Evolutionary conservation across 1,284 basidiomycete genomes (phyloP), one percentile per base, ranked within the genome.

Genomic region (Malassezia cuniculi): DNA sequence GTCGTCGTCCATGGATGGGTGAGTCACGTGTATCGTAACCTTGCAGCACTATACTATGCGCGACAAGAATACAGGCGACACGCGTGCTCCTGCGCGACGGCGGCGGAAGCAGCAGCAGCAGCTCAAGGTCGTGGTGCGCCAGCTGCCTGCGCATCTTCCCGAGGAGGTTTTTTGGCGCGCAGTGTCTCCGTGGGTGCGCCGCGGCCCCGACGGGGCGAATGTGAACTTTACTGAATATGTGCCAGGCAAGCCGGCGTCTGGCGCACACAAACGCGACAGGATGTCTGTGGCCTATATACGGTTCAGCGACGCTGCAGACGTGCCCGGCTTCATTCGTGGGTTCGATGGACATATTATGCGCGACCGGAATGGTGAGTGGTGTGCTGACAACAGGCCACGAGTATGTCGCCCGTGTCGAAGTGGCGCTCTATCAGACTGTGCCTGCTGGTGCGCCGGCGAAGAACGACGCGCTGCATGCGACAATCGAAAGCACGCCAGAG

Each of bases 131-230:
- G 76, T 94, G 51, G 79, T 95, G 16, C 78, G 89, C 21, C 72
- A 85, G 17, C 73, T 95, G 6, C 90, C 90, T 1, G 82, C 89
- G 7, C 87, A 86, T 55, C 72, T 97, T 1, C 89, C 90, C 2
- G 86, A 87, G 58, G 77, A 79, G 1, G 71, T 90, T 35, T 95
- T 97, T 69, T 95, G 90, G 90, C 76, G 81, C 55, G 84, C 81
- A 47, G 84, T 90, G 4, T 73, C 78, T 38, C 70, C 75, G 2
- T 95, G 85, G 85, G 78, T 90, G 12, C 74, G 47, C 12, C 39
- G 50, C 75, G 22, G 66, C 70, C 6, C 85, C 79, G 81, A 80
- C 76, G 61, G 60, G 6, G 31, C 48, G 4, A 61, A 54, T 3
- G 53, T 53, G 15, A 57, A 55, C 49, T 57, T 44, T 37, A 52